phyloP scores from a whole-genome alignment of 331 rosid genomes.

The Malus hybrid region DNA sequence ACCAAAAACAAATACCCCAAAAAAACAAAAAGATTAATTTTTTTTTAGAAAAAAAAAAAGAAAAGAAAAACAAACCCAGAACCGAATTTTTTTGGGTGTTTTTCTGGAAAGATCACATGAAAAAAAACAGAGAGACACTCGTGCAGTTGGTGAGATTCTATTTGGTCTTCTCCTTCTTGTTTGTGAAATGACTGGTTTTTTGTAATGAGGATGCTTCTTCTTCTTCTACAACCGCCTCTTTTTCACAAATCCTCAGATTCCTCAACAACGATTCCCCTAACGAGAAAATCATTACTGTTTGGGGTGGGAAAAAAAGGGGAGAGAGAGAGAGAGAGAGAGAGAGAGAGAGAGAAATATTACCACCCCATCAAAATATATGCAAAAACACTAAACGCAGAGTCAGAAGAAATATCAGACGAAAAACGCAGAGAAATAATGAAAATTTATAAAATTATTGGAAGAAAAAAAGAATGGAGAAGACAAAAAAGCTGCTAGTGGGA shows the following conservation, averaged over 20 bases:
- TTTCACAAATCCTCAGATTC: constrained; percentile 61
- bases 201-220: background rate
- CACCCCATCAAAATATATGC: constrained; percentile 19
- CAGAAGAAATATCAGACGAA: background rate
- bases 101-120: constrained; percentile 29
- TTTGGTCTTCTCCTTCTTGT: constrained; percentile 1
- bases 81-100: constrained; percentile 3
- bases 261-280: constrained; percentile 51
- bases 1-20: background rate
- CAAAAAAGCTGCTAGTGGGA: constrained; percentile 81
- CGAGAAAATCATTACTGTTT: constrained; percentile 55
- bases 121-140: constrained; percentile 42
- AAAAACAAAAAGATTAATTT: background rate
- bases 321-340: constrained; percentile 1
- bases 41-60: background rate
- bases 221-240: constrained; percentile 27
- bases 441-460: background rate
- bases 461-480: constrained; percentile 25
- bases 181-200: background rate
- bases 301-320: constrained; percentile 21
- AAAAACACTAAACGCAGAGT: background rate
- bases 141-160: constrained; percentile 43
- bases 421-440: constrained; percentile 2
- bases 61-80: background rate
- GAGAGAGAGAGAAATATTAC: constrained; percentile 3